Percentiles rank a stretch among this genome's conserved stretches.
Conservation (phyloP, 352 stramenopile species). For the Paralagenidium karlingii region DNA sequence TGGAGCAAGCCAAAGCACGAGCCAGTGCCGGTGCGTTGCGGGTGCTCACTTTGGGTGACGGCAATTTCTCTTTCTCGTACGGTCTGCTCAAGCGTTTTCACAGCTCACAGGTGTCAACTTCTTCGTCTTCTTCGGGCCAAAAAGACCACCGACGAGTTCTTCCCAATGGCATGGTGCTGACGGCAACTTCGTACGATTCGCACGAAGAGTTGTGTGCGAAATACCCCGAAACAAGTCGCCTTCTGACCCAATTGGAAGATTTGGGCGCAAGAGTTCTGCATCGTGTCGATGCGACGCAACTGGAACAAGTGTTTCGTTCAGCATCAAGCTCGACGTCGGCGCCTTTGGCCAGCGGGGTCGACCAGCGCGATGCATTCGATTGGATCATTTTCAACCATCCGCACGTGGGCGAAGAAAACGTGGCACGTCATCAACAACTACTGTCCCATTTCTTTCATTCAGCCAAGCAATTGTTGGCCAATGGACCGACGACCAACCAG, state of each 20-base stretch:
- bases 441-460: constrained; percentile 86
- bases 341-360: constrained; percentile 1
- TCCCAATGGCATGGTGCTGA: constrained; percentile 11
- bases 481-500: no score
- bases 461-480: constrained; percentile 29
- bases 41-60: constrained; percentile 15
- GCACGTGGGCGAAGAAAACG: constrained; percentile 87
- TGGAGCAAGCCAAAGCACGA: no score
- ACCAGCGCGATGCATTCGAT: constrained; percentile 26
- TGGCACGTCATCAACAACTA: constrained; percentile 74
- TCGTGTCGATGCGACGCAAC: constrained; percentile 51
- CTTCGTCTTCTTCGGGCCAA: no score
- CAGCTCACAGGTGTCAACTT: no score
- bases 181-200: constrained; percentile 49
- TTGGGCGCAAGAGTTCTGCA: constrained; percentile 33
- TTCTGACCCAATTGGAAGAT: constrained; percentile 24
- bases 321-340: neutral
- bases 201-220: constrained; percentile 46
- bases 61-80: constrained; percentile 25
- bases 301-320: constrained; percentile 20
- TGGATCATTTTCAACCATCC: constrained; percentile 91
- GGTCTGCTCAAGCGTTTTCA: no score
- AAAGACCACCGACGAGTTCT: neutral
- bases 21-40: neutral
- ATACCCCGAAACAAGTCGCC: constrained; percentile 31